These are phyloP conservation scores for Naganishia sp. DNA, from an alignment of 1,284 basidiomycete species.

Conservation along the genomic window DNA sequence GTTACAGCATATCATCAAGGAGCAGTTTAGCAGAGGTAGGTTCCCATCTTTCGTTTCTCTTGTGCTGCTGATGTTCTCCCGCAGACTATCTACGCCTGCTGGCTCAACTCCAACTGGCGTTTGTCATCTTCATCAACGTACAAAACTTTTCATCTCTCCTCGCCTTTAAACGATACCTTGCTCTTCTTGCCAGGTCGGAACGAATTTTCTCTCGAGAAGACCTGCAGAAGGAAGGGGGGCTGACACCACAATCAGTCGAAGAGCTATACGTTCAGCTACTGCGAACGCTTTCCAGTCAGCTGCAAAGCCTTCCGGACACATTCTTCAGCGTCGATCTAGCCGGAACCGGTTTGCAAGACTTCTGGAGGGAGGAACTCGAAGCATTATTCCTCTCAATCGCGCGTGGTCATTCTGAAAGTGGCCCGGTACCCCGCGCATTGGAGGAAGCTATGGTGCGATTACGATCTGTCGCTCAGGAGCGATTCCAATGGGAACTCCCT, in stretches of 20 bases:
- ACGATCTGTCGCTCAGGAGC: conserved; percentile 26
- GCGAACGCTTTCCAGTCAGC: conserved; percentile 44
- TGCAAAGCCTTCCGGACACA: conserved; percentile 45
- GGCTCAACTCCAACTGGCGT: conserved; percentile 53
- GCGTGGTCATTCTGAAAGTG: conserved; percentile 23
- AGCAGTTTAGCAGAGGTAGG: conserved; percentile 48
- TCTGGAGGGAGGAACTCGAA: conserved; percentile 49
- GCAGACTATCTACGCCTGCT: conserved; percentile 50
- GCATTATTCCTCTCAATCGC: conserved; percentile 40
- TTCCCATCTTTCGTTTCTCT: conserved; percentile 8
- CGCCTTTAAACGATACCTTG: conserved; percentile 52
- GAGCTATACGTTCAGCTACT: conserved; percentile 40
- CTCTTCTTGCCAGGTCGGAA: conserved; percentile 47
- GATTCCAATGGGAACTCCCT: conserved; percentile 43
- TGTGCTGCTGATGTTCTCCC: not conserved
- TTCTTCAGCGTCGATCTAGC: conserved; percentile 53
- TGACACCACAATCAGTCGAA: conserved; percentile 1
- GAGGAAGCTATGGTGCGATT: conserved; percentile 27
- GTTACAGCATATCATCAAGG: conserved; percentile 42
- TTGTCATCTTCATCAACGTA: conserved; percentile 53
- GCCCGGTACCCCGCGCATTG: conserved; percentile 11
- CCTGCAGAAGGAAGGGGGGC: conserved; percentile 9
- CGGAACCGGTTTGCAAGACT: conserved; percentile 51
- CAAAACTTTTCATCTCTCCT: conserved; percentile 53
- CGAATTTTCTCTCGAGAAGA: conserved; percentile 34